Percentiles rank a stretch among this genome's conserved stretches.
Conservation (phyloP, 345 rosid genomes). For the Eucalyptus cloeziana region DNA sequence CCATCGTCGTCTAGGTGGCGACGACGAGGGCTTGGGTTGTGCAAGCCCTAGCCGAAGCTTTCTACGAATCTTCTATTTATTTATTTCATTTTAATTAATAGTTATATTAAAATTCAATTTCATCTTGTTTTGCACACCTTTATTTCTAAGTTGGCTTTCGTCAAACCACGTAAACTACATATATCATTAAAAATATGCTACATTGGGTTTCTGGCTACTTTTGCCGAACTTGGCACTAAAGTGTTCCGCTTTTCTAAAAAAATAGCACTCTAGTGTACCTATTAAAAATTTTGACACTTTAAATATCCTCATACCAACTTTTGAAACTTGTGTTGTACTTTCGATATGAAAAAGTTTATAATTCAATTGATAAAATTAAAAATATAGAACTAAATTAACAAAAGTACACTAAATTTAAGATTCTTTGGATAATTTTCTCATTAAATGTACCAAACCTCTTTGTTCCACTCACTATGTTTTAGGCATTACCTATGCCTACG, state of each 20-base stretch:
- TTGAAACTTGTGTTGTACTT: no score
- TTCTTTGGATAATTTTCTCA: not conserved
- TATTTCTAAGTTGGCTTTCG: accelerated
- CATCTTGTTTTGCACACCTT: no score
- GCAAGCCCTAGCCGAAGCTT: accelerated
- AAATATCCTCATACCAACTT: accelerated
- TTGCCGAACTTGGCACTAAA: accelerated
- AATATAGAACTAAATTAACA: accelerated
- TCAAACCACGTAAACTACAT: accelerated
- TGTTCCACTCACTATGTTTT: not conserved
- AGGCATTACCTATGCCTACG: not conserved
- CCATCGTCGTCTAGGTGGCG: accelerated
- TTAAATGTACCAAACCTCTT: not conserved
- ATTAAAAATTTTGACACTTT: no score
- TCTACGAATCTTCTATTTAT: accelerated
- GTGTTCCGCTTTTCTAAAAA: no score
- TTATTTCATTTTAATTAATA: no score
- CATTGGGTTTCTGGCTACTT: accelerated
- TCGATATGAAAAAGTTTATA: accelerated
- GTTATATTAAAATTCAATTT: no score
- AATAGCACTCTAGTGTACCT: accelerated
- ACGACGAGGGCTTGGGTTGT: accelerated
- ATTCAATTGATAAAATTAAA: no score
- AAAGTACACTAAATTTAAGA: no score
- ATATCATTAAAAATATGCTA: no score